Percentiles rank a stretch among this genome's conserved stretches.
Evolutionary conservation across 306 rosid species (phyloP).

Genomic region (Abrus pulchellus): DNA sequence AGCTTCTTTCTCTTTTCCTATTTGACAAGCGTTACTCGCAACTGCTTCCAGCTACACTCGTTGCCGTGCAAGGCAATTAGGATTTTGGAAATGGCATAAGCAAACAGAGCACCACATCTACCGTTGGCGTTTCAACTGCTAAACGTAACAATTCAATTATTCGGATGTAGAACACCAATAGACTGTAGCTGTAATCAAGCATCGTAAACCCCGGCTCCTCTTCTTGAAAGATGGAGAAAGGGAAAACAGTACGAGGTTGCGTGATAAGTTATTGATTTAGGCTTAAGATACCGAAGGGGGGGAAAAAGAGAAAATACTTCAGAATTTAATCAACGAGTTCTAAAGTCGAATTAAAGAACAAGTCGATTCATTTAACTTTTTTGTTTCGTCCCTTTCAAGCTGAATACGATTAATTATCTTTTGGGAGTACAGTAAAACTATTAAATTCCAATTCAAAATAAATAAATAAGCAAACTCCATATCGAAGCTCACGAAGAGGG

Average conservation of each 20-base stretch:
- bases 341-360: background rate
- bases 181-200: background rate
- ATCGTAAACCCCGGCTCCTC: background rate
- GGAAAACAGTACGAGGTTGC: background rate
- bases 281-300: conserved; percentile 16
- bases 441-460: background rate
- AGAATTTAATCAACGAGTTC: background rate
- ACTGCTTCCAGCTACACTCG: background rate
- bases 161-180: background rate
- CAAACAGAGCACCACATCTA: background rate
- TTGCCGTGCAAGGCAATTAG: conserved; percentile 39
- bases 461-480: background rate
- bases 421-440: conserved; percentile 2
- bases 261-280: conserved; percentile 22
- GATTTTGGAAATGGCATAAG: conserved; percentile 2
- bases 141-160: conserved; percentile 34
- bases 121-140: conserved; percentile 7
- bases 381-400: background rate
- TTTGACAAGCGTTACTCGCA: conserved; percentile 6
- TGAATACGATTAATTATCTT: background rate
- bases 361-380: background rate
- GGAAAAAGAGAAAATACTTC: background rate
- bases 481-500: background rate
- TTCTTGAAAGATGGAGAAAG: background rate
- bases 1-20: conserved; percentile 1